These are phyloP conservation scores for Nitzschia palea DNA, from an alignment of 108 stramenopile species.

Conservation along the genomic window DNA sequence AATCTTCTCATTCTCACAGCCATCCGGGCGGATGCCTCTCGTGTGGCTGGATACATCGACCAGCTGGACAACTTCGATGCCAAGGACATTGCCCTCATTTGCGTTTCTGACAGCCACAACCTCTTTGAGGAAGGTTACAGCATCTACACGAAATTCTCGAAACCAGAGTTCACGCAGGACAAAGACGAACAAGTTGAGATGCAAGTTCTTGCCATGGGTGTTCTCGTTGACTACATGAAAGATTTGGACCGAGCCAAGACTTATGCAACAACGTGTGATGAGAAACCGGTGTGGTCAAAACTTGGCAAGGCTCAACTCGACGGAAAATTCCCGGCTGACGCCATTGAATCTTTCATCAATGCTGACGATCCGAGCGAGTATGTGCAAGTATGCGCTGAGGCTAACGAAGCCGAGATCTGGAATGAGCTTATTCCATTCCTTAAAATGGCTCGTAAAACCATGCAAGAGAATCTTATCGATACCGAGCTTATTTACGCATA, in stretches of 20 bases:
- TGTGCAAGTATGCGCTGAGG: conserved; percentile 92
- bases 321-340: conserved; percentile 93
- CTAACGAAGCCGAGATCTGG: conserved; percentile 93
- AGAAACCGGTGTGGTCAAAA: conserved; percentile 98
- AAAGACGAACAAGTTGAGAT: conserved; percentile 93
- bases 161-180: conserved; percentile 84
- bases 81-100: conserved; percentile 98
- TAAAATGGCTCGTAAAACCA: conserved; percentile 97
- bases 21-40: conserved; percentile 92
- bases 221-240: conserved; percentile 97
- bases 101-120: conserved; percentile 97
- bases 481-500: conserved; percentile 98
- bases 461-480: conserved; percentile 98
- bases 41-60: conserved; percentile 99
- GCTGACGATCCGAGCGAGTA: conserved; percentile 97
- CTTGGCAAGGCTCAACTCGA: conserved; percentile 98
- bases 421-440: conserved; percentile 95
- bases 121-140: conserved; percentile 98
- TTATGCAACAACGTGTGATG: conserved; percentile 95
- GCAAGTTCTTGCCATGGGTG: conserved; percentile 95
- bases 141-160: conserved; percentile 98
- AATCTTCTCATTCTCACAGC: conserved; percentile 99
- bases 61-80: conserved; percentile 99
- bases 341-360: conserved; percentile 97
- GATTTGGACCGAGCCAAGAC: conserved; percentile 97